Evolutionary conservation across 2,329 filamentous ascomycete species (phyloP).

Genomic region (Diaporthe capsici): DNA sequence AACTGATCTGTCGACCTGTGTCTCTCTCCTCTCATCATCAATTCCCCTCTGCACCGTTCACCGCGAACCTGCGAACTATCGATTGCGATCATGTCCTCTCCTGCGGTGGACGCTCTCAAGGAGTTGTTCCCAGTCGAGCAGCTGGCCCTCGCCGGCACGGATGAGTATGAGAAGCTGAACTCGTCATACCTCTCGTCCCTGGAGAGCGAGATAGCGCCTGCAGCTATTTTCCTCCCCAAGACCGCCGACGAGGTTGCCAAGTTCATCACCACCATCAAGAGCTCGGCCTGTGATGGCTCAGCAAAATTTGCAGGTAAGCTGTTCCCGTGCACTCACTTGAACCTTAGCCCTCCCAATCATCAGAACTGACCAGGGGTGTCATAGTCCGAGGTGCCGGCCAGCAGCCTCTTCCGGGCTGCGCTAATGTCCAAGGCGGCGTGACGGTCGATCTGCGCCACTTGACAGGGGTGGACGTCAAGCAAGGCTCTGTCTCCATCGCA

Average conservation of each 20-base stretch:
- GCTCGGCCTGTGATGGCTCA: slow-evolving; percentile 24
- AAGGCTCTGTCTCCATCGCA: slow-evolving; percentile 50
- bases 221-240: slow-evolving; percentile 41
- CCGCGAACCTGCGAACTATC: too few relatives aligned
- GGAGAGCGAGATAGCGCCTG: slow-evolving; percentile 40
- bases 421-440: slow-evolving; percentile 53
- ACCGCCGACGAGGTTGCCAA: slow-evolving; percentile 39
- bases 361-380: neutral
- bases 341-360: too few relatives aligned
- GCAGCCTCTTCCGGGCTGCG: slow-evolving; percentile 53
- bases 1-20: too few relatives aligned
- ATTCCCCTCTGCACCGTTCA: too few relatives aligned
- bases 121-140: neutral
- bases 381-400: slow-evolving; percentile 56
- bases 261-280: slow-evolving; percentile 39
- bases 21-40: too few relatives aligned
- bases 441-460: slow-evolving; percentile 52
- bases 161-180: slow-evolving; percentile 39
- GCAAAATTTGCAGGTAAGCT: slow-evolving; percentile 50
- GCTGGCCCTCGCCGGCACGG: slow-evolving; percentile 29
- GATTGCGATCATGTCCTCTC: neutral
- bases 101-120: neutral
- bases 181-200: slow-evolving; percentile 41
- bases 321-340: too few relatives aligned
- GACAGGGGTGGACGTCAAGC: slow-evolving; percentile 48